Evolutionary conservation across 208 protist species (phyloP), one percentile per base, ranked within the genome.

Genomic region (Spironucleus salmonicida): DNA sequence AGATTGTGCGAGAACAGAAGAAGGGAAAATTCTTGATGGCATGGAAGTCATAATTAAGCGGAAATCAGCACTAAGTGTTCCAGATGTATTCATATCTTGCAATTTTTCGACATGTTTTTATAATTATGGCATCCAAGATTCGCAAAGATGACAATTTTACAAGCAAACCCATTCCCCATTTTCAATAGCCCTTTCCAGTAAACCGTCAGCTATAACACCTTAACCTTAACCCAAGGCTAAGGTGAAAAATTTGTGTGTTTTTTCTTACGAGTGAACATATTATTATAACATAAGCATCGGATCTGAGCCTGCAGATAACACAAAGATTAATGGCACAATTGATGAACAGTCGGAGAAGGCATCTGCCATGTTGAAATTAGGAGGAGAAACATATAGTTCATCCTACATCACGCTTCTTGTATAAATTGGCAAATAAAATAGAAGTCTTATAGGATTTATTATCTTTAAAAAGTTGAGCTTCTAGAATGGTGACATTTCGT

Each of bases 31-130:
- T 13, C 87, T 80, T 68, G 85, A 92, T 0, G 95, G 95, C 90
- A 97, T 95, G 42, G 91, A 93, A 7, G 94, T 97, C 45, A 98
- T 87, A 93, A 94, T 98, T 9, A 98, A 84, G 26, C 95, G 88
- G 88, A 97, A 98, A 74, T 88, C 88, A 35, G 1, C 35, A 38
- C 78, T 68, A 38, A 41, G 0, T 88, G 88, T 86, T 96, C 89
- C 29, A 95, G 78, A 74, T 80, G 62, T n/a, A 15, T 81, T 75
- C 41, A 88, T 68, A 15, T 59, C 88, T 76, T 93, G 89, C 29
- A 93, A 75, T 58, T 88, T 85, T 82, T 96, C 93, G 13, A 96
- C 90, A 53, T 96, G 79, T 0, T 90, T 87, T 85, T 98, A 94
- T 42, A 98, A 84, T 29, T 82, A 87, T 32, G 93, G 91, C 92